Evolutionary conservation across 768 basidiomycete genomes (phyloP), one percentile per base, ranked within the genome.

Genomic region (Amanita pseudoporphyria): DNA sequence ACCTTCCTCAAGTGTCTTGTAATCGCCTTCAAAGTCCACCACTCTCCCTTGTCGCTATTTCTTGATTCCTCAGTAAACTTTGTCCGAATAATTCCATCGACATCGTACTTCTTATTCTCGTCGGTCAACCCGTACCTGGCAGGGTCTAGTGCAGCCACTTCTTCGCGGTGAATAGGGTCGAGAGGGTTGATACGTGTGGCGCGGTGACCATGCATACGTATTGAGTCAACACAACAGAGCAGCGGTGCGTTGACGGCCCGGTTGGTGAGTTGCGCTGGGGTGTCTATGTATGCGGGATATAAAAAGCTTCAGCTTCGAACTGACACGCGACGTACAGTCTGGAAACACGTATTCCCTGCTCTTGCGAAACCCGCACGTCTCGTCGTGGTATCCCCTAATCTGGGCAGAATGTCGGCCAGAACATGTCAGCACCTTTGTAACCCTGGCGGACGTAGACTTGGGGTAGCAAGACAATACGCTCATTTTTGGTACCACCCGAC

Each of bases 111-210:
- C 54, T 71, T 62, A 2, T 67, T 59, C 9, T 71, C 64, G 51
- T 85, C 76, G 0, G 57, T 58, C 2, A 94, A 72, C 1, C 89
- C 87, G 54, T 94, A 95, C 9, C 93, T 78, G 36, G 66, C 59
- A 0, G 89, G 85, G 54, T 86, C 71, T 16, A 94, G 74, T 3
- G 90, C 91, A 21, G 74, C 81, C 0, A 77, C 74, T 56, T 89
- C 81, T 57, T 92, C 89, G 13, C 92, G 80, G 47, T 87, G 82
- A 26, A 95, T 83, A 45, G 95, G 67, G 63, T 92, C 90, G 31
- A 95, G 68, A 0, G 93, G 92, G 60, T 96, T 92, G 36, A 95
- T 86, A 37, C 77, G 73, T 0, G 90, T 88, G 3, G 89, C 88
- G 26, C 88, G 79, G 58, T 92, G 90, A 0, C 85, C 87, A 55